phyloP scores from a whole-genome alignment of 2,329 filamentous ascomycete species.

The Colletotrichum acutatum region DNA sequence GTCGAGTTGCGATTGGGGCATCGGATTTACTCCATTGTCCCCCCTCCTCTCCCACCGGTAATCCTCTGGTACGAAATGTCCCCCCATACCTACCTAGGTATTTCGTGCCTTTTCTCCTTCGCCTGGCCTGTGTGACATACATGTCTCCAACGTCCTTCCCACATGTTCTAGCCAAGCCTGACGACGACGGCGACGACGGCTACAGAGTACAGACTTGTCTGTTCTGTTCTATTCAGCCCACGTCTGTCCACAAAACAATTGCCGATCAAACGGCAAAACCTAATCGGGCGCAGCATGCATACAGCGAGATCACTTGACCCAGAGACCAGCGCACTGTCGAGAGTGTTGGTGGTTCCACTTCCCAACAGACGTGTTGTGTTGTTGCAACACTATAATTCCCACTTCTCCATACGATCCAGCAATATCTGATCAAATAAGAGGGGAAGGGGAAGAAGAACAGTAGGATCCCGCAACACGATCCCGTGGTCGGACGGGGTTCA shows the following conservation, averaged over 20 bases:
- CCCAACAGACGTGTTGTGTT: neutral
- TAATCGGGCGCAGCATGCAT: constrained; percentile 22
- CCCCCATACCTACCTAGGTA: neutral
- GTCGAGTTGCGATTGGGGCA: neutral
- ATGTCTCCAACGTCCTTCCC: neutral
- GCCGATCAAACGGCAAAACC: constrained; percentile 27
- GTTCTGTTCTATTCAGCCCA: no score
- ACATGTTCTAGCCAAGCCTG: neutral
- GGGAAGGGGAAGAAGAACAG: neutral
- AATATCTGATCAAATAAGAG: constrained; percentile 22
- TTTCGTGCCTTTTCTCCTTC: neutral
- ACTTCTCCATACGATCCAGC: constrained; percentile 15
- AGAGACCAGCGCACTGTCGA: neutral
- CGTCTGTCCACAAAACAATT: neutral
- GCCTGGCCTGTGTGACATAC: neutral
- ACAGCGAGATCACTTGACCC: constrained; percentile 21
- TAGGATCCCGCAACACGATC: neutral
- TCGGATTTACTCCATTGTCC: neutral
- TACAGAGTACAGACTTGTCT: no score
- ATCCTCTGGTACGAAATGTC: no score
- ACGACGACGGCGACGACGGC: neutral
- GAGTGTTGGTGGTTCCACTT: no score
- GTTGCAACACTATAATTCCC: neutral
- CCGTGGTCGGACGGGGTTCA: neutral
- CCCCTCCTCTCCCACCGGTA: neutral